Evolutionary conservation across 2,329 filamentous ascomycete species (phyloP).

Genomic region (Botrytis squamosa): DNA sequence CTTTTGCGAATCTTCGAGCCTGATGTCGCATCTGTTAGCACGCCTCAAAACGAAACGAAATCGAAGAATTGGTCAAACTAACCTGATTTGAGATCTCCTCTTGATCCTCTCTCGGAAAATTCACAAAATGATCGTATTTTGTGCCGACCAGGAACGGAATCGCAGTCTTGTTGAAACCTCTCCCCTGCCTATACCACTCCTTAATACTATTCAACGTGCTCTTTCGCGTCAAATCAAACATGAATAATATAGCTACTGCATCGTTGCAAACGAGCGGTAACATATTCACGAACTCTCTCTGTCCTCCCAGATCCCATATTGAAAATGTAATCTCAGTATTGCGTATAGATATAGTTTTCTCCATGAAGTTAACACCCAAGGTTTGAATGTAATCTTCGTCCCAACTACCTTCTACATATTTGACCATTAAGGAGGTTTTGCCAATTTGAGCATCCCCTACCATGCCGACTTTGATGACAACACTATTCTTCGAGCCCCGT

Average conservation of each 20-base stretch:
- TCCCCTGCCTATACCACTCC: slow-evolving; percentile 97
- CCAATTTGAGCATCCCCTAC: slow-evolving; percentile 98
- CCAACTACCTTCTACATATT: slow-evolving; percentile 99
- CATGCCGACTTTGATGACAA: slow-evolving; percentile 99
- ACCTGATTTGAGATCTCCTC: slow-evolving; percentile 98
- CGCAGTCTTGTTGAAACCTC: slow-evolving; percentile 99
- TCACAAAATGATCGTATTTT: slow-evolving; percentile 99
- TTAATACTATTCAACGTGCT: slow-evolving; percentile 99
- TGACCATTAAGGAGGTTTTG: slow-evolving; percentile 99
- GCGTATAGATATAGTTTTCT: slow-evolving; percentile 98
- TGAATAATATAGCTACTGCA: slow-evolving; percentile 96
- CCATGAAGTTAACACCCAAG: slow-evolving; percentile 98
- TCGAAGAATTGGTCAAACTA: slow-evolving; percentile 29
- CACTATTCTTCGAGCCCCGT: slow-evolving; percentile 55
- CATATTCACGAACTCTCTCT: slow-evolving; percentile 99
- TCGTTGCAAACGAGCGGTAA: slow-evolving; percentile 98
- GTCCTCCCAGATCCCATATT: slow-evolving; percentile 97
- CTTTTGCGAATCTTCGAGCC: slow-evolving; percentile 94
- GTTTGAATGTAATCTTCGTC: slow-evolving; percentile 99
- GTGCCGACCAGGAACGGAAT: slow-evolving; percentile 96
- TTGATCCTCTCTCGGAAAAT: slow-evolving; percentile 94
- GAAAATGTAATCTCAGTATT: slow-evolving; percentile 99
- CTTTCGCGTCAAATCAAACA: slow-evolving; percentile 98
- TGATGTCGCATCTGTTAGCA: slow-evolving; percentile 42
- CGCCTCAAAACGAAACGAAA: background rate